Evolutionary conservation across 495 filamentous ascomycete species (phyloP).

Genomic region (Podospora fimiseda): DNA sequence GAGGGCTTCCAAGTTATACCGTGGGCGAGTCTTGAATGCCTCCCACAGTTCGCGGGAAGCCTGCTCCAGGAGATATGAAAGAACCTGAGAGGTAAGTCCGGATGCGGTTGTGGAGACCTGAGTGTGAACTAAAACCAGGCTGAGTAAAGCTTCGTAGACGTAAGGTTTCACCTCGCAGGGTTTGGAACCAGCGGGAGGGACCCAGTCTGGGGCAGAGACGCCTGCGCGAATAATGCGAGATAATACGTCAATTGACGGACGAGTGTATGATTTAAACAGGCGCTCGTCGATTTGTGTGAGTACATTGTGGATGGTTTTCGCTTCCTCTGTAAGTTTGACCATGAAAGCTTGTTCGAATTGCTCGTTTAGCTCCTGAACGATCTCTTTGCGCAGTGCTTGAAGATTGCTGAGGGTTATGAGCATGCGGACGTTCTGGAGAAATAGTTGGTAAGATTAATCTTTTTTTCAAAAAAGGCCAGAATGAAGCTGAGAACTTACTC

Average conservation of each 20-base stretch:
- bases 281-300: constrained; percentile 80
- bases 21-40: constrained; percentile 58
- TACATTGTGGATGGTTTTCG: constrained; percentile 81
- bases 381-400: constrained; percentile 64
- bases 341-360: constrained; percentile 88
- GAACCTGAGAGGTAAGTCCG: constrained; percentile 62
- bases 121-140: constrained; percentile 80
- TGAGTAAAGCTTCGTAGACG: constrained; percentile 76
- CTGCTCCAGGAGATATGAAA: constrained; percentile 75
- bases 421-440: constrained; percentile 74
- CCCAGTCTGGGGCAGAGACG: constrained; percentile 65
- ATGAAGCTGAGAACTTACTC: constrained; percentile 45
- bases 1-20: constrained; percentile 69
- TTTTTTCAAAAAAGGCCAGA: too few relatives aligned
- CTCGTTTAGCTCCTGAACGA: constrained; percentile 73
- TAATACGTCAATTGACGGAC: constrained; percentile 58
- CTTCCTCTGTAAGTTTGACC: constrained; percentile 84
- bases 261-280: constrained; percentile 85
- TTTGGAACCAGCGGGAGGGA: constrained; percentile 49
- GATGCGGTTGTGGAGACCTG: constrained; percentile 79
- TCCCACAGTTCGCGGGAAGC: constrained; percentile 63
- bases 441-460: constrained; percentile 24
- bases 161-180: constrained; percentile 78
- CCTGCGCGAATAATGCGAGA: constrained; percentile 61
- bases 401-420: constrained; percentile 90